Base-by-base conservation (phyloP, 495 filamentous ascomycete genomes). In the Hypoxylon fuscum region DNA sequence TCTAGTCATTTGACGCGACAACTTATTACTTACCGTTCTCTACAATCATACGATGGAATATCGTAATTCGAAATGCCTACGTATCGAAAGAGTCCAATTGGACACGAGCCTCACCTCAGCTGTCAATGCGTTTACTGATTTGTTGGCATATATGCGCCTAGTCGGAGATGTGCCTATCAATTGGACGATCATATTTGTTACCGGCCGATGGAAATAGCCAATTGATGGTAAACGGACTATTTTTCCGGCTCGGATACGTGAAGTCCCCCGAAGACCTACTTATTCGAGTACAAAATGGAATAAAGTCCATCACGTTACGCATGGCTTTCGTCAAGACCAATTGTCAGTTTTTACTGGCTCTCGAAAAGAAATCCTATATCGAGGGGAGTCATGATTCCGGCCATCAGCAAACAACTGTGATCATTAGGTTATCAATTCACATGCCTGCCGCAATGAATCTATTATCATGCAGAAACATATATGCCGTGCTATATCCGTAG, bases 81-180 rank as follows among this genome's bases (percentile, higher is more conserved):
- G 37, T 55, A 57, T 44, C 27, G 22, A 42, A 66, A 53, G 8
- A 66, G 51, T 40, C 62, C 56, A 66, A 66, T 66, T 66, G 50
- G 62, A 60, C 62, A 51, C 62, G 40, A 60, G 56, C 62, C 62
- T 66, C 62, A 64, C 49, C 48, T 61, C 47, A 62, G 53, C 57
- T 47, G 57, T 66, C 57, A 54, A 62, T 62, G 63, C 57, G 57
- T 49, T 29, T 66, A 66, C 34, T 57, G 62, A 66, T 66, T 66
- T 62, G 63, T 62, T 66, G 63, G 63, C 63, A 61, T 46, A 51
- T 47, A 66, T 66, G 53, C 63, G 37, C 48, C 62, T 56, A 57
- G 62, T 47, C 57, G 14, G 43, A 21, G 21, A 50, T 23, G 17
- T 66, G 49, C 34, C 51, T 61, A 43, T 61, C 63, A 42, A 66